Evolutionary conservation across 805 yeast species (phyloP), one percentile per base, ranked within the genome.

Genomic region (Kodamaea leandrae): DNA sequence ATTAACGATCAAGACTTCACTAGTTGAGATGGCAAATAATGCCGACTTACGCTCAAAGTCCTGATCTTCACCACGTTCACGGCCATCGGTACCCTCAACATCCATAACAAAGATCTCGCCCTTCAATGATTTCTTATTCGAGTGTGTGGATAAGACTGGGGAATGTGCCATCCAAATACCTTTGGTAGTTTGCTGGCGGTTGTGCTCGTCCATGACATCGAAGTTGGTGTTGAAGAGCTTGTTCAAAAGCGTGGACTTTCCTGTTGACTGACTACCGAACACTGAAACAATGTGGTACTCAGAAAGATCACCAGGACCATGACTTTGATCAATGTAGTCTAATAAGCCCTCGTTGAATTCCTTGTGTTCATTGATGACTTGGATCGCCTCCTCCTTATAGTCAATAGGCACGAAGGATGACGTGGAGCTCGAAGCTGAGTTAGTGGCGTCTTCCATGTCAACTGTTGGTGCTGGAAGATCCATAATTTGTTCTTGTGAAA

Each of bases 41-140:
- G 98, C 98, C 1, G 96, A 90, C 53, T 93, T 93, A 43, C 99
- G 77, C 64, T 93, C 99, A 61, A 93, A 93, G 64, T 93, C 99
- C 63, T 93, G 97, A 63, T 93, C 98, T 54, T 93, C 99, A 18
- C 98, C 98, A 42, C 97, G 77, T 64, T 93, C 99, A 45, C 96
- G 77, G 36, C 99, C 98, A 66, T 93, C 99, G 1, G 97, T 90
- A 36, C 99, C 99, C 65, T 93, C 99, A n/a, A 93, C 98, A 58
- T 93, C 99, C 76, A 93, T 76, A 2, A 93, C 95, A 46, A 87
- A 74, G 8, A 88, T 70, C 47, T 79, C 71, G 19, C 60, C 57
- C 14, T 35, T 38, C 23, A 48, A 42, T 9, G 43, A 26, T 2
- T 36, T 26, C 3, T 41, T 39, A 5, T 34, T 37, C 2, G 51